phyloP scores from a whole-genome alignment of 495 filamentous ascomycete genomes.

The Neurospora pannonica region DNA sequence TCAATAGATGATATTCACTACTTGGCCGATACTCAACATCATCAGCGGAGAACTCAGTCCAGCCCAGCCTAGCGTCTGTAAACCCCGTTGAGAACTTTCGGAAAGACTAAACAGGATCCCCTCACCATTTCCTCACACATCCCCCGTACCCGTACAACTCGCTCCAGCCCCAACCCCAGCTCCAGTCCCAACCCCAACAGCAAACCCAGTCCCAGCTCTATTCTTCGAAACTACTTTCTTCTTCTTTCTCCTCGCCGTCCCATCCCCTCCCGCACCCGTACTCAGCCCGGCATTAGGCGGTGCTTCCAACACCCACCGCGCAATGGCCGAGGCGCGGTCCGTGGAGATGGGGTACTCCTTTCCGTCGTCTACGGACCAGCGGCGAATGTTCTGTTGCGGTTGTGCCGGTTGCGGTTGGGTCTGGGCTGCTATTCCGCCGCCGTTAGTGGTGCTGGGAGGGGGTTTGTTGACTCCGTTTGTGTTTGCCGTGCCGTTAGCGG shows the following conservation, averaged over 20 bases:
- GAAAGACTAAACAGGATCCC: too few species aligned
- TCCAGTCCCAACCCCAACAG: too few species aligned
- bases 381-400: background rate
- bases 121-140: too few species aligned
- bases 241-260: conserved; percentile 15
- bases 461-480: background rate
- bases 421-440: background rate
- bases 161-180: too few species aligned
- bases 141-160: too few species aligned
- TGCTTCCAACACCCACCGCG: conserved; percentile 48
- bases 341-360: conserved; percentile 61
- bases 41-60: too few species aligned
- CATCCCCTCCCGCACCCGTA: background rate
- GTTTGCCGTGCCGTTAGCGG: conserved; percentile 2
- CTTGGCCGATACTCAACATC: too few species aligned
- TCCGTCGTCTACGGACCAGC: conserved; percentile 56
- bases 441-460: background rate
- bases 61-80: too few species aligned
- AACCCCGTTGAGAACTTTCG: too few species aligned
- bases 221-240: conserved; percentile 13
- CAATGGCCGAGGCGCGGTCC: conserved; percentile 56
- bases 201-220: too few species aligned
- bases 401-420: background rate
- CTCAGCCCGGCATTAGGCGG: conserved; percentile 4
- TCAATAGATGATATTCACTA: too few species aligned